Conservation (phyloP, 768 basidiomycete species). For the Hypholoma fasciculare region DNA sequence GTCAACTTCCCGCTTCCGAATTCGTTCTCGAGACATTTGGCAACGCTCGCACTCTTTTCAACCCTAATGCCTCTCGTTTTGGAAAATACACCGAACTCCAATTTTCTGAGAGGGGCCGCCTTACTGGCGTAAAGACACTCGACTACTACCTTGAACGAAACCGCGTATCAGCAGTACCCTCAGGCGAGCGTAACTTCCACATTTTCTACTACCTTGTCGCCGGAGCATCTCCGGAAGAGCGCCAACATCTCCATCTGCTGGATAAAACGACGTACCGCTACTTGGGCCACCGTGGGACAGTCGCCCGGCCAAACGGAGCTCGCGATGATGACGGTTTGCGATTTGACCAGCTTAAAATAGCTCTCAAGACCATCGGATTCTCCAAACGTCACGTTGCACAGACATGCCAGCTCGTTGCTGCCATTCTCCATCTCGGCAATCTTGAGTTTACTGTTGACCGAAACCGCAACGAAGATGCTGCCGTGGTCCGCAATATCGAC, state of each 20-base stretch:
- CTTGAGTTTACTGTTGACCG: conserved; percentile 89
- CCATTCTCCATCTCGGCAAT: conserved; percentile 96
- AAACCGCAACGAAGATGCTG: conserved; percentile 85
- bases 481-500: conserved; percentile 86
- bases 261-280: conserved; percentile 86
- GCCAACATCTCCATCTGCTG: conserved; percentile 80
- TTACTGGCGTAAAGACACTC: conserved; percentile 90
- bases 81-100: conserved; percentile 98
- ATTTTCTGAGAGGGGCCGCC: conserved; percentile 88
- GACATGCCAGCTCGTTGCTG: conserved; percentile 91
- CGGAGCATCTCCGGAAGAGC: conserved; percentile 86
- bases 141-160: conserved; percentile 95
- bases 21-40: conserved; percentile 96
- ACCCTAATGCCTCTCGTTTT: conserved; percentile 94
- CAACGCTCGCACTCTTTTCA: conserved; percentile 87
- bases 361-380: conserved; percentile 89
- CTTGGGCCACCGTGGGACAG: conserved; percentile 66
- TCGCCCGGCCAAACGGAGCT: conserved; percentile 42
- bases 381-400: conserved; percentile 96
- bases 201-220: conserved; percentile 97
- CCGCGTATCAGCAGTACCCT: conserved; percentile 84
- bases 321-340: conserved; percentile 82
- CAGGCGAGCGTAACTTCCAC: conserved; percentile 95
- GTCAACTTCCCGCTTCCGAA: conserved; percentile 89
- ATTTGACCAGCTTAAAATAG: conserved; percentile 93